Base-by-base conservation (phyloP, 345 rosid species). In the Nephelium lappaceum region DNA sequence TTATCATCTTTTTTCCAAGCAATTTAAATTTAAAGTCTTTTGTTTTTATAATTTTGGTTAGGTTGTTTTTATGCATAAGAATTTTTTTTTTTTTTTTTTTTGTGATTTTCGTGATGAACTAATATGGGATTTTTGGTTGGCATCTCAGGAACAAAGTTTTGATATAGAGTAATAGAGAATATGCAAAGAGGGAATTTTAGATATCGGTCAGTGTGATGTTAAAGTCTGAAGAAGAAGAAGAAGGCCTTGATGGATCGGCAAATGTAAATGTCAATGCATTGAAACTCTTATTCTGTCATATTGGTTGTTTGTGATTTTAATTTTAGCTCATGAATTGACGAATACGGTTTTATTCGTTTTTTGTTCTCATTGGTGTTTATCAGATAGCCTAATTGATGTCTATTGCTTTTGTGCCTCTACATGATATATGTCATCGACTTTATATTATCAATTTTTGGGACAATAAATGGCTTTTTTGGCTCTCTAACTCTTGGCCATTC, bases 131-230 rank as follows among this genome's bases (percentile, higher is more conserved):
- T 69, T 39, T 49, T 42, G 67, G 36, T 78, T 74, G 71, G 53
- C 66, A 25, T 85, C 67, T 78, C 95, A 93, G 98, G 95, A 93
- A 84, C 91, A 95, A 95, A 84, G 98, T 93, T 85, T 89, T 95
- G 91, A 95, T 92, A 79, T 90, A 92, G 87, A 80, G 79, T 62
- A 80, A 79, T 90, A 92, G 87, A 80, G 79, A 62, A 80, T 73
- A 74, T 71, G 67, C 73, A 18, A 72, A 72, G 53, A 51, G 31
- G 72, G 82, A 67, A 27, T 31, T 78, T 83, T 83, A 67, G 74
- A 78, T 61, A 51, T 72, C 70, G 66, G 49, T 72, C 67, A 19
- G 5, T 42, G 51, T 72, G 65, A 27, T 24, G 24, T 71, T 53
- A 23, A 62, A 75, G 39, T 81, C 67, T 49, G 77, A 72, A 78